Base-by-base conservation (phyloP, 345 rosid species). In the Barbarea vulgaris region DNA sequence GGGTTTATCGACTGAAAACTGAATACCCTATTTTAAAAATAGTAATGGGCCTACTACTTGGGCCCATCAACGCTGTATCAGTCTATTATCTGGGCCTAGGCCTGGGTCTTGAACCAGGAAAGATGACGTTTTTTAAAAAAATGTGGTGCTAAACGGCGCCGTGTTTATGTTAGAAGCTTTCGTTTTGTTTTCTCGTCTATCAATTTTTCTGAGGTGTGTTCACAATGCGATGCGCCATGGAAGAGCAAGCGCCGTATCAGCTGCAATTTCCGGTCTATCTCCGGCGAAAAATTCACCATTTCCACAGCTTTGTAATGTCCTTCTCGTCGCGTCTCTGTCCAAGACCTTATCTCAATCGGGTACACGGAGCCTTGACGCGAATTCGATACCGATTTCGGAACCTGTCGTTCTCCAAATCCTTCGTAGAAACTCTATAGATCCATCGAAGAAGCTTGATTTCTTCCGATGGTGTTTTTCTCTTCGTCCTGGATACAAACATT, bases 371-470 rank as follows among this genome's bases (percentile, higher is more conserved):
- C 93, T 94, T 24, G 89, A 87, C 80, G 86, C 85, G 12, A 74
- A 79, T 18, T 62, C 87, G 15, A 66, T 84, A 24, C 92, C 91
- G 31, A 81, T 90, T 28, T 83, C 97, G 11, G 88, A 89, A 39
- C 34, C 89, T 0, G 80, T 95, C 64, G 86, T 90, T 68, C 87
- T 84, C 74, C 89, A 84, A 25, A 84, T 95, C 74, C 87, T 89
- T 74, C 80, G 85, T 65, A 83, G 81, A 57, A 74, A 52, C 63
- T 86, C 86, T 55, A 72, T 95, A 37, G 85, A 85, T 53, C 81
- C 84, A 1, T 85, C 87, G 18, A 86, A 79, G 64, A 92, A 83
- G 80, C 81, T 90, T 1, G 93, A 77, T 28, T 88, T 91, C 72
- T 88, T 94, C 84, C 56, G 80, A 56, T 79, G 72, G 82, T 69